Evolutionary conservation across 495 filamentous ascomycete genomes (phyloP).

Genomic region (Penicillium pancosmium): DNA sequence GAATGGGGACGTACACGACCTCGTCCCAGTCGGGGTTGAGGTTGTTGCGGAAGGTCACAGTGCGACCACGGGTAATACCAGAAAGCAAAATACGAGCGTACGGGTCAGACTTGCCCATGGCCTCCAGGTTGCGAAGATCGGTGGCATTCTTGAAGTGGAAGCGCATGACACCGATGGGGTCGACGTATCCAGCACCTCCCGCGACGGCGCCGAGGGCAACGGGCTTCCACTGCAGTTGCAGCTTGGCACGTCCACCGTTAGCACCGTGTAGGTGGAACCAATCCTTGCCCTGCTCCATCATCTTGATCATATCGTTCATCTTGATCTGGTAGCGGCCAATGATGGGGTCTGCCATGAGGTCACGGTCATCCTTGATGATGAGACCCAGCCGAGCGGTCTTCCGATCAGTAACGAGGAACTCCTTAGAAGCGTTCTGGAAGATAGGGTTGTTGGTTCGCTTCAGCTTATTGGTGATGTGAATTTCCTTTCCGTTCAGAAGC

Average conservation of each 20-base stretch:
- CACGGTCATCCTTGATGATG: conserved; percentile 92
- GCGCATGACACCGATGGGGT: conserved; percentile 91
- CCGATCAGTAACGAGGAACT: conserved; percentile 89
- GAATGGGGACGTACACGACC: conserved; percentile 90
- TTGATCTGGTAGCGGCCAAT: conserved; percentile 93
- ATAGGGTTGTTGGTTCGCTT: conserved; percentile 97
- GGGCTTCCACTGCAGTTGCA: conserved; percentile 92
- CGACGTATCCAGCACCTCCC: conserved; percentile 86
- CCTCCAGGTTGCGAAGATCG: conserved; percentile 87
- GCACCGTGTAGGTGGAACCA: conserved; percentile 90
- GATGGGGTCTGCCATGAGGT: conserved; percentile 78
- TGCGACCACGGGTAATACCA: conserved; percentile 84
- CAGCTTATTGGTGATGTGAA: conserved; percentile 81
- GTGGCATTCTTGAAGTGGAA: conserved; percentile 85
- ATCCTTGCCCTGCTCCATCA: conserved; percentile 89
- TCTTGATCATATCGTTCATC: conserved; percentile 86
- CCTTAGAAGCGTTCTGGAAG: conserved; percentile 87
- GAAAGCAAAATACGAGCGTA: conserved; percentile 88
- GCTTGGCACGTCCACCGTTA: conserved; percentile 83
- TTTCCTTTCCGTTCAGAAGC: conserved; percentile 85
- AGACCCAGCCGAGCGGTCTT: conserved; percentile 87
- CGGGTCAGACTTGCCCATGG: conserved; percentile 94
- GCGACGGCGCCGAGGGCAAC: conserved; percentile 77
- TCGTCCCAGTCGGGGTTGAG: conserved; percentile 97
- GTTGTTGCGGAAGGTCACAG: conserved; percentile 95